Evolutionary conservation across 371 early-diverging fungal species (phyloP).

Genomic region (Gilbertella persicaria): DNA sequence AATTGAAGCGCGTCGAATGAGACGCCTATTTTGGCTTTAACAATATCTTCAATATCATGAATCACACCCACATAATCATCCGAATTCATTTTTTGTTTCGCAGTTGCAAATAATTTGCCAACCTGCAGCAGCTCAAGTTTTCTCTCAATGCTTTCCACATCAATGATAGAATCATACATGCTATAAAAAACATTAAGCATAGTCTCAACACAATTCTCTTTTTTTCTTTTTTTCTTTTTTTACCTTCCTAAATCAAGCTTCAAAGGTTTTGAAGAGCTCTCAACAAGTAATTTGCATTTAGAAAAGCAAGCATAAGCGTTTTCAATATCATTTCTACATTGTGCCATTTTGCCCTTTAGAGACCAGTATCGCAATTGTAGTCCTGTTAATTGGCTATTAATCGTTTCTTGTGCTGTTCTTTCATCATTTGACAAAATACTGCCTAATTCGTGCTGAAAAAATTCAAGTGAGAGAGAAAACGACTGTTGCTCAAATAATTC

Average conservation of each 20-base stretch:
- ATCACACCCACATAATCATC: constrained; percentile 50
- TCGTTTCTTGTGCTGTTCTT: neutral
- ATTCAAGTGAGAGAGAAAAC: neutral
- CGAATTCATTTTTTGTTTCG: constrained; percentile 38
- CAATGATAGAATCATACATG: constrained; percentile 41
- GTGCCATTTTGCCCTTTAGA: constrained; percentile 47
- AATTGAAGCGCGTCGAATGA: constrained; percentile 17
- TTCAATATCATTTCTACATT: constrained; percentile 47
- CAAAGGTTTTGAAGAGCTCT: neutral
- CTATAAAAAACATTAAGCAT: constrained; percentile 1
- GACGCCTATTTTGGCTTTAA: constrained; percentile 10
- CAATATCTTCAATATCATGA: constrained; percentile 32
- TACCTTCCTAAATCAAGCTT: constrained; percentile 42
- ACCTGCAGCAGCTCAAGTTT: constrained; percentile 32
- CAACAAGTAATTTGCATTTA: constrained; percentile 28
- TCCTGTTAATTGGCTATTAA: neutral
- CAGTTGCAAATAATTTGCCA: constrained; percentile 36
- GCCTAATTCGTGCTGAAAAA: neutral
- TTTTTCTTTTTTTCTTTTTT: neutral
- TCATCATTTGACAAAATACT: neutral
- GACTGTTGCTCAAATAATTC: constrained; percentile 4
- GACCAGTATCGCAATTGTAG: constrained; percentile 34
- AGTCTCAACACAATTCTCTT: neutral
- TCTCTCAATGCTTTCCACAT: constrained; percentile 22
- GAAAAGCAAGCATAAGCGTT: constrained; percentile 46